Conservation (phyloP, 2,329 filamentous ascomycete genomes). For the Eurotiales sp. region DNA sequence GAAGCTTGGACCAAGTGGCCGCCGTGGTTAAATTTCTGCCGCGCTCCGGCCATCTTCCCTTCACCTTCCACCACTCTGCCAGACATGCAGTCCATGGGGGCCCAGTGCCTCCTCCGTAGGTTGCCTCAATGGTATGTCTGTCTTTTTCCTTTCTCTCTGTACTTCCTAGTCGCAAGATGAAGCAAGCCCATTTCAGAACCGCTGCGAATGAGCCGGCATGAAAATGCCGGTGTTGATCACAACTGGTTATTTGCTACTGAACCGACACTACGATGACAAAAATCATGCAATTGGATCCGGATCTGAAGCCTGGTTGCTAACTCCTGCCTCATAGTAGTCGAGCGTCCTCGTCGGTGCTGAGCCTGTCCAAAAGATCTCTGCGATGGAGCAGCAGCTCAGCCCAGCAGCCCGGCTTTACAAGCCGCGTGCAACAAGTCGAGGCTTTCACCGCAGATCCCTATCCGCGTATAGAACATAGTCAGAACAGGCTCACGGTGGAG, state of each 20-base stretch:
- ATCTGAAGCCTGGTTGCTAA: background rate
- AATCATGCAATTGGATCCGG: too few relatives aligned
- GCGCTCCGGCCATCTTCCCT: too few relatives aligned
- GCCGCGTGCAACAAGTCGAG: conserved; percentile 36
- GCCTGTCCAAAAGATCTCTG: background rate
- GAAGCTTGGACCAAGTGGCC: too few relatives aligned
- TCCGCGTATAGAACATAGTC: conserved; percentile 32
- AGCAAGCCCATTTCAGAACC: conserved; percentile 54
- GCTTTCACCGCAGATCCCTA: conserved; percentile 35
- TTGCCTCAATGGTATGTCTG: conserved; percentile 29
- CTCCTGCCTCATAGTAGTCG: background rate
- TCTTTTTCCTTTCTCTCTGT: conserved; percentile 8
- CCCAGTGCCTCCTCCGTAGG: conserved; percentile 28
- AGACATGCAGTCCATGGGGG: too few relatives aligned
- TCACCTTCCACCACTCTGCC: too few relatives aligned
- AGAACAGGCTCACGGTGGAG: conserved; percentile 29
- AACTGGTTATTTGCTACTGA: conserved; percentile 16
- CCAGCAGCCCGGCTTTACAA: conserved; percentile 30
- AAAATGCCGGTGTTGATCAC: conserved; percentile 47
- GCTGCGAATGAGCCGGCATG: conserved; percentile 60
- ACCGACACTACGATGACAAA: background rate
- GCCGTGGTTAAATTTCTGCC: too few relatives aligned
- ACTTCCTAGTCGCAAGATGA: conserved; percentile 37
- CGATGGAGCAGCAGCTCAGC: conserved; percentile 27
- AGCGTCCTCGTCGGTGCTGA: background rate